Evolutionary conservation across 2,329 filamentous ascomycete genomes (phyloP).

Genomic region (Xylariales sp.): DNA sequence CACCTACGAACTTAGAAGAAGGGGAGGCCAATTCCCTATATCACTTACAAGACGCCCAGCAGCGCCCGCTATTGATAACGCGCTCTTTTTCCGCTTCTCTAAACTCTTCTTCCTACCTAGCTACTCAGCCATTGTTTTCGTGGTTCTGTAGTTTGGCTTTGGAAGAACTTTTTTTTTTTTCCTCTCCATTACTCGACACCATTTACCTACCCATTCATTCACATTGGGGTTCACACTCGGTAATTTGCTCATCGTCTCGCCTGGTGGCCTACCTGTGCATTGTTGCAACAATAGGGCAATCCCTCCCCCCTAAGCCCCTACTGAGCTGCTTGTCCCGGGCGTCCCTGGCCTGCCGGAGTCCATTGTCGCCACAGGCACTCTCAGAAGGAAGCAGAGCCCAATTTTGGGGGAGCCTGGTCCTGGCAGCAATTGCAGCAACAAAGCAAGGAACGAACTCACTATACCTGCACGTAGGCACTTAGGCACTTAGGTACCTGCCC

Average conservation of each 20-base stretch:
- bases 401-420: constrained; percentile 9
- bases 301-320: constrained; percentile 2
- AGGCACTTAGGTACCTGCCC: background rate
- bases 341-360: constrained; percentile 17
- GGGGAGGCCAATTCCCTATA: constrained; percentile 12
- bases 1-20: constrained; percentile 6
- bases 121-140: background rate
- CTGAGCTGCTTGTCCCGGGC: constrained; percentile 13
- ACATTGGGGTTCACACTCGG: background rate
- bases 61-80: constrained; percentile 25
- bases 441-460: constrained; percentile 9
- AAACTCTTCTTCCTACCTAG: background rate
- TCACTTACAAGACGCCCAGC: constrained; percentile 11
- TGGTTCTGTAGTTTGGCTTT: background rate
- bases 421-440: background rate
- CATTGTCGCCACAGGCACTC: constrained; percentile 10
- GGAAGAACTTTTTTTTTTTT: background rate
- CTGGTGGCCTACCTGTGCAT: constrained; percentile 1
- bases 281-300: constrained; percentile 12
- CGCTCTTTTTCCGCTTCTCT: constrained; percentile 18
- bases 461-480: background rate
- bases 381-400: constrained; percentile 1
- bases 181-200: background rate
- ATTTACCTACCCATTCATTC: background rate
- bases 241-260: constrained; percentile 18